Evolutionary conservation across 495 filamentous ascomycete genomes (phyloP), one percentile per base, ranked within the genome.

Genomic region (Neurospora sp.): DNA sequence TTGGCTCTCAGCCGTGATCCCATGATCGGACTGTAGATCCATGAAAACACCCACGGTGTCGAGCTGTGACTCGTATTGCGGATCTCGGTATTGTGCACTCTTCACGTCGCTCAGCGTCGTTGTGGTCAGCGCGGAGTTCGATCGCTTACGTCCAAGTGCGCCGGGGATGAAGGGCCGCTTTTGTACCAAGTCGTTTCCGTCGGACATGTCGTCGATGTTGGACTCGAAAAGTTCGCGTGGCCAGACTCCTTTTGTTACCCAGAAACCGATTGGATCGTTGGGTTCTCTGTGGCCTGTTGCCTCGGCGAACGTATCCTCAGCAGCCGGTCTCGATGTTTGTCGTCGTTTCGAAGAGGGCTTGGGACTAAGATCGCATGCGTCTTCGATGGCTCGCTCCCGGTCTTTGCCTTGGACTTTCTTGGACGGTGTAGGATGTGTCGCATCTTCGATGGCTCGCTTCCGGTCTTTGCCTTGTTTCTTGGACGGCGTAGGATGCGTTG

Each of bases 21-120:
- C 78, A 14, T 77, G 38, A 7, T 79, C 65, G 7, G 72, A 82
- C 70, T 81, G 70, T 31, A 0, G 27, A 6, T 69, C 16, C 82
- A 85, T 85, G 69, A 79, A 86, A 74, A 80, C 82, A n/a, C 81
- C 80, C 59, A 81, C 81, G n/a, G 77, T 78, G 7, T 39, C 73
- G 71, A 85, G 82, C 10, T 81, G 37, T 5, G 61, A 75, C 16
- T 71, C 42, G 71, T 84, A 86, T 12, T 74, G 72, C 47, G 75
- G 69, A 72, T 80, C 73, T 71, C 71, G 40, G 71, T 87, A 86
- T 47, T 70, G 76, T 12, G 75, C 73, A 75, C 82, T 84, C 72
- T 84, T 83, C 65, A 82, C 73, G 35, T 35, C 35, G 27, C 65
- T 8, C 40, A 6, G 61, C 71, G 68, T 72, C 20, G 41, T 20